Evolutionary conservation across 192 early-diverging fungal species (phyloP).

Genomic region (Funneliformis geosporum): DNA sequence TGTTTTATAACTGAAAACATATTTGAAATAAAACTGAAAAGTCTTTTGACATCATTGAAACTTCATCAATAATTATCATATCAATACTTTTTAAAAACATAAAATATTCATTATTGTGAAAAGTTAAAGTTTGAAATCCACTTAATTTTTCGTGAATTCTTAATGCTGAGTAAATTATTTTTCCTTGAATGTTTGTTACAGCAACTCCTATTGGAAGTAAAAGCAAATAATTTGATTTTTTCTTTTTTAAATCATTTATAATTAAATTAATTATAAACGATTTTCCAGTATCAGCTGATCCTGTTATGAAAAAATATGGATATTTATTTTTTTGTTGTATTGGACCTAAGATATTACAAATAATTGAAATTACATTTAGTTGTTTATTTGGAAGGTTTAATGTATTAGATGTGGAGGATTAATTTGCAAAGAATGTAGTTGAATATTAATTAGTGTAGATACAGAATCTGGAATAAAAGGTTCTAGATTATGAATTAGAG

Average conservation of each 20-base stretch:
- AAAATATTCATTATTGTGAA: too few relatives aligned
- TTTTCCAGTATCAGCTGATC: neutral
- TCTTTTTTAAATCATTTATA: neutral
- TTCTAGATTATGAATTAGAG: too few relatives aligned
- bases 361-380: neutral
- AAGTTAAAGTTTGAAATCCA: too few relatives aligned
- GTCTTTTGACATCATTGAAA: neutral
- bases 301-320: slow-evolving; percentile 15
- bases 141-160: too few relatives aligned
- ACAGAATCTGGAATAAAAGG: too few relatives aligned
- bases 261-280: neutral
- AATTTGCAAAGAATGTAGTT: too few relatives aligned
- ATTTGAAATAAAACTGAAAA: slow-evolving; percentile 14
- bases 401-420: neutral
- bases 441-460: too few relatives aligned
- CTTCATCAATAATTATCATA: too few relatives aligned
- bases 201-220: neutral
- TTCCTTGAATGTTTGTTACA: neutral
- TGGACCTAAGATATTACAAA: neutral
- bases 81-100: too few relatives aligned
- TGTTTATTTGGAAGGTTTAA: neutral
- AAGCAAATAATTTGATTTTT: neutral
- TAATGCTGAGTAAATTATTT: slow-evolving; percentile 3
- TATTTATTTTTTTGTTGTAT: neutral
- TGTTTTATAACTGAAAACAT: neutral